These are phyloP conservation scores for Trypanosoma mega DNA, from an alignment of 208 protist species.

Conservation along the genomic window DNA sequence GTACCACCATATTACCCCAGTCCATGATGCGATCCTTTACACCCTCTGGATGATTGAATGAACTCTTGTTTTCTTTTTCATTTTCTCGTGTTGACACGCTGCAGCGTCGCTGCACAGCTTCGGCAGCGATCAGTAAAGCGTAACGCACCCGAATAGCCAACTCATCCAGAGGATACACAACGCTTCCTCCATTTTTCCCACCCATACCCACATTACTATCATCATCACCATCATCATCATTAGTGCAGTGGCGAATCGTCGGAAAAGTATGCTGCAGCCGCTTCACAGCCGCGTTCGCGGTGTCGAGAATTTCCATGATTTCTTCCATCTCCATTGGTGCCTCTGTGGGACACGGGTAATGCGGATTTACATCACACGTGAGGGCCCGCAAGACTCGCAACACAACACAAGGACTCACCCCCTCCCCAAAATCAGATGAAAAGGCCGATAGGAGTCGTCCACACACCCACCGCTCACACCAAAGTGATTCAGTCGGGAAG, in stretches of 20 bases:
- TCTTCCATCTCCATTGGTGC: background rate
- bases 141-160: slow-evolving; percentile 30
- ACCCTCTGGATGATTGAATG: too few relatives aligned
- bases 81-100: background rate
- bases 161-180: slow-evolving; percentile 35
- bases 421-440: background rate
- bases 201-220: background rate
- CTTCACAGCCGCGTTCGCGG: background rate
- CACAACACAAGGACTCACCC: slow-evolving; percentile 18
- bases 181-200: background rate
- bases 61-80: background rate
- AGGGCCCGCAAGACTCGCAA: slow-evolving; percentile 19
- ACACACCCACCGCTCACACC: slow-evolving; percentile 35
- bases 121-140: slow-evolving; percentile 24
- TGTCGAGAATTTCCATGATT: slow-evolving; percentile 10
- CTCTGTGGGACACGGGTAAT: slow-evolving; percentile 20
- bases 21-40: background rate
- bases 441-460: slow-evolving; percentile 18
- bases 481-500: slow-evolving; percentile 17
- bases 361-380: slow-evolving; percentile 18
- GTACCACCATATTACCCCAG: background rate
- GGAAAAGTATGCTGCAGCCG: slow-evolving; percentile 19
- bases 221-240: slow-evolving; percentile 1
- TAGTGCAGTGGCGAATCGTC: slow-evolving; percentile 14
- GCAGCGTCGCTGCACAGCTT: background rate